Conservation (phyloP, 768 basidiomycete species). For the Bullera alba region DNA sequence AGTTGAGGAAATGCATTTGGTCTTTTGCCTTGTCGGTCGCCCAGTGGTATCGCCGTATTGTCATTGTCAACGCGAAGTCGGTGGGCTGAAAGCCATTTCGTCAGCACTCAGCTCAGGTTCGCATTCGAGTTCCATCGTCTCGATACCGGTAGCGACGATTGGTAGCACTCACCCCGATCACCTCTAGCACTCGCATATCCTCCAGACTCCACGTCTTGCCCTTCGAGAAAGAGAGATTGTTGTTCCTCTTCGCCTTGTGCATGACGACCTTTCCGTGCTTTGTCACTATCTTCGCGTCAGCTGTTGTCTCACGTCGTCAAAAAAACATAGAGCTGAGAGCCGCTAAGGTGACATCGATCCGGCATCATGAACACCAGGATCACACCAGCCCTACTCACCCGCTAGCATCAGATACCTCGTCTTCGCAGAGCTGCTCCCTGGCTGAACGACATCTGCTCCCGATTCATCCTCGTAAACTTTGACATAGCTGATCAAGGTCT, state of each 20-base stretch:
- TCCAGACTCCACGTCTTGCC: constrained; percentile 90
- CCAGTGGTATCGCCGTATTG: constrained; percentile 79
- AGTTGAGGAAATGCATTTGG: constrained; percentile 64
- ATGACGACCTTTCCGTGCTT: constrained; percentile 50
- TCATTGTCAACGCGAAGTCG: constrained; percentile 70
- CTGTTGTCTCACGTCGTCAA: too few relatives aligned
- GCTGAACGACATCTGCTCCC: constrained; percentile 45
- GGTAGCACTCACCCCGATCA: constrained; percentile 55
- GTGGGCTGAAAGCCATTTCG: constrained; percentile 15
- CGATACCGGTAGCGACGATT: neutral
- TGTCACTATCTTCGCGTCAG: constrained; percentile 20
- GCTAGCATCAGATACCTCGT: constrained; percentile 85
- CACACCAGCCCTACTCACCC: constrained; percentile 55
- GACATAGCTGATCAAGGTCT: constrained; percentile 76
- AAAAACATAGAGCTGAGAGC: neutral
- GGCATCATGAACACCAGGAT: neutral
- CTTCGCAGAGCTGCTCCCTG: too few relatives aligned
- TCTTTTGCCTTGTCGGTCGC: constrained; percentile 68
- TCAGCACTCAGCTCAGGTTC: neutral
- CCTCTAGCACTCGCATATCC: constrained; percentile 74
- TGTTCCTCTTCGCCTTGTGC: constrained; percentile 95
- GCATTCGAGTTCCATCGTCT: too few relatives aligned
- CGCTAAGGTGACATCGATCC: neutral
- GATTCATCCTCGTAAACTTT: constrained; percentile 90
- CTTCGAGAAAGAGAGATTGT: constrained; percentile 88